These are phyloP conservation scores for Aspergillus hortae DNA, from an alignment of 2,329 filamentous ascomycete species.

Conservation along the genomic window DNA sequence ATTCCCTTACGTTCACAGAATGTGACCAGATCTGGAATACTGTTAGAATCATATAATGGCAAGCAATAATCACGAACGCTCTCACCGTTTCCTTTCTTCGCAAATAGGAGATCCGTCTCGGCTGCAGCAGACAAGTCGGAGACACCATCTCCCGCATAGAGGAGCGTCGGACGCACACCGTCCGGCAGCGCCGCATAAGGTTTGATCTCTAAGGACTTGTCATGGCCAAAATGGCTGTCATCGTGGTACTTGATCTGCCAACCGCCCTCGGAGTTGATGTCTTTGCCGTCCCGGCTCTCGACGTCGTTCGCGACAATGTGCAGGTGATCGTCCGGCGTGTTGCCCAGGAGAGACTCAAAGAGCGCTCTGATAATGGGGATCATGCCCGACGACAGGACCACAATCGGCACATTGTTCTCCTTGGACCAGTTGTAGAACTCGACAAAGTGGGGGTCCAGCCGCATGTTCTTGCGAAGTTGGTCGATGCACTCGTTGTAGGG, in stretches of 20 bases:
- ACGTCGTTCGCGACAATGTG: constrained; percentile 90
- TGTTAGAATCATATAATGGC: constrained; percentile 10
- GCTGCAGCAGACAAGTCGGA: constrained; percentile 87
- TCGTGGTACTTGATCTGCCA: constrained; percentile 91
- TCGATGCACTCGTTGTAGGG: constrained; percentile 81
- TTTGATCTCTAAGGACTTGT: constrained; percentile 89
- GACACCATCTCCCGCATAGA: constrained; percentile 94
- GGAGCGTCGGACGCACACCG: constrained; percentile 70
- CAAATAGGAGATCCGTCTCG: constrained; percentile 90
- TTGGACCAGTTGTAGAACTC: constrained; percentile 83
- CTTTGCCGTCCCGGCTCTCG: constrained; percentile 61
- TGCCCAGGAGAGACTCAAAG: constrained; percentile 75
- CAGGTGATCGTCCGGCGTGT: constrained; percentile 65
- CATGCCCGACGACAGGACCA: constrained; percentile 92
- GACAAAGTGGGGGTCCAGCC: constrained; percentile 82
- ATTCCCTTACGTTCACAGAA: constrained; percentile 83
- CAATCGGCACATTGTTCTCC: constrained; percentile 80
- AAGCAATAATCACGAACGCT: background rate
- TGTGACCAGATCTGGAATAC: constrained; percentile 68
- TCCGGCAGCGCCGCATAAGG: constrained; percentile 70
- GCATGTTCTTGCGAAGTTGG: constrained; percentile 75
- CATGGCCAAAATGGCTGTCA: constrained; percentile 87
- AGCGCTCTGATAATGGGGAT: constrained; percentile 82
- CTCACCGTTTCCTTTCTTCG: constrained; percentile 81
- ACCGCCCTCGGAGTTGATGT: constrained; percentile 72